Evolutionary conservation across 495 filamentous ascomycete species (phyloP).

Genomic region (Aspergillus wentii): DNA sequence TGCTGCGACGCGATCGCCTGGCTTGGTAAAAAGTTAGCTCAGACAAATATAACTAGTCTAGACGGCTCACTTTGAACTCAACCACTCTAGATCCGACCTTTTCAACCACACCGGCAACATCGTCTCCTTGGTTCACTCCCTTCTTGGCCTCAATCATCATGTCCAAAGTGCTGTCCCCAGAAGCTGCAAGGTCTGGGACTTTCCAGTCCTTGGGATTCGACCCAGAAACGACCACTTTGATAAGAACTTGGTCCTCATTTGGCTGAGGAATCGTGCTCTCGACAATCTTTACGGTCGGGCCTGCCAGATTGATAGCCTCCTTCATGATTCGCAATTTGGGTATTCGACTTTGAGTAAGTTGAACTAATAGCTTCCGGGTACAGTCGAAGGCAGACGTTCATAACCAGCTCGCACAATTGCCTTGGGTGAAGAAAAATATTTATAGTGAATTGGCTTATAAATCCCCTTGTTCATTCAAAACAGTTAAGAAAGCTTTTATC

Average conservation of each 20-base stretch:
- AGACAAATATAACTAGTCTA: background rate
- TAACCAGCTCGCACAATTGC: no score
- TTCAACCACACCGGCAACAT: slow-evolving; percentile 61
- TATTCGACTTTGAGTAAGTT: no score
- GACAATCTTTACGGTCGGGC: background rate
- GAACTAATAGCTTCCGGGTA: no score
- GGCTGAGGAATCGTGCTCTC: background rate
- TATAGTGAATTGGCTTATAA: no score
- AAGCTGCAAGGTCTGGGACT: slow-evolving; percentile 18
- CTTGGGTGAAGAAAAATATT: no score
- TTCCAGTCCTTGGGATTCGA: slow-evolving; percentile 78
- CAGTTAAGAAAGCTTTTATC: no score
- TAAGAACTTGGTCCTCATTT: slow-evolving; percentile 48
- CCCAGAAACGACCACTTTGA: slow-evolving; percentile 57
- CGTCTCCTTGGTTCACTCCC: slow-evolving; percentile 55
- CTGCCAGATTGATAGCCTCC: background rate
- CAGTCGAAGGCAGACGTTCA: no score
- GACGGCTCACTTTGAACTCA: slow-evolving; percentile 44
- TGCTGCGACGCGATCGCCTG: slow-evolving; percentile 62
- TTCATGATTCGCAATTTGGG: no score
- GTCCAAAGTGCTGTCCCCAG: slow-evolving; percentile 1
- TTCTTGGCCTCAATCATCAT: background rate
- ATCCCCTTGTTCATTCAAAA: no score
- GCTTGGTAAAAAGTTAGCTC: slow-evolving; percentile 4
- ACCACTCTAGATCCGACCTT: slow-evolving; percentile 51